Percentiles rank a stretch among this genome's conserved stretches.
Conservation (phyloP, 148 eudicot genomes). For the Mesembryanthemum crystallinum region DNA sequence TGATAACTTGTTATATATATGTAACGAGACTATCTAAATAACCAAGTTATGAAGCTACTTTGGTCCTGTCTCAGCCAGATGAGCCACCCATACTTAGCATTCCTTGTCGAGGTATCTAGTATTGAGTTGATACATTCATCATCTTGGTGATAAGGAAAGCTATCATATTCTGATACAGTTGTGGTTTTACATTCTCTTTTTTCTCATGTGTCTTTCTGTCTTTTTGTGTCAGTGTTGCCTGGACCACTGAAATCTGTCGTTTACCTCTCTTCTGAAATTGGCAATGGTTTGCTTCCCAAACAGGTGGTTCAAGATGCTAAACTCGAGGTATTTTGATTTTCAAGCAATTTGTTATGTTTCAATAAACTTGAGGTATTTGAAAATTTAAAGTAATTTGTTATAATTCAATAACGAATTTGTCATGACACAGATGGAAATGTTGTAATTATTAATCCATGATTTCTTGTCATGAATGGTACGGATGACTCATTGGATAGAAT, state of each 20-base stretch:
- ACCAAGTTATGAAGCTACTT: conserved; percentile 49
- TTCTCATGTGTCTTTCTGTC: neutral
- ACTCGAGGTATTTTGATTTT: conserved; percentile 63
- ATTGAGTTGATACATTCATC: neutral
- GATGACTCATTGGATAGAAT: too few relatives aligned
- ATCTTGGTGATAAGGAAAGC: neutral
- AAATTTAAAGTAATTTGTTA: too few relatives aligned
- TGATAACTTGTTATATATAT: neutral
- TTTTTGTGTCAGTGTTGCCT: conserved; percentile 44
- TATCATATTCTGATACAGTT: conserved; percentile 5
- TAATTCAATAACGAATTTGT: too few relatives aligned
- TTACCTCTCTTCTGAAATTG: conserved; percentile 23
- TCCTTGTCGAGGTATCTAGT: conserved; percentile 50
- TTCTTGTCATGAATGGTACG: too few relatives aligned
- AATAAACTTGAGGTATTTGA: too few relatives aligned
- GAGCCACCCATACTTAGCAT: conserved; percentile 27
- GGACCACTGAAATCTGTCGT: conserved; percentile 37
- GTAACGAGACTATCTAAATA: neutral
- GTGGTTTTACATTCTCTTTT: neutral
- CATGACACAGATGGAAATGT: neutral
- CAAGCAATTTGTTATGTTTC: too few relatives aligned
- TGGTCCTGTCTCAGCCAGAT: conserved; percentile 37
- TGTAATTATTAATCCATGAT: neutral
- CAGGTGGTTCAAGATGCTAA: conserved; percentile 43
- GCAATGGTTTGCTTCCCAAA: conserved; percentile 44